Conservation (phyloP, 345 rosid genomes). For the Salix viminalis region DNA sequence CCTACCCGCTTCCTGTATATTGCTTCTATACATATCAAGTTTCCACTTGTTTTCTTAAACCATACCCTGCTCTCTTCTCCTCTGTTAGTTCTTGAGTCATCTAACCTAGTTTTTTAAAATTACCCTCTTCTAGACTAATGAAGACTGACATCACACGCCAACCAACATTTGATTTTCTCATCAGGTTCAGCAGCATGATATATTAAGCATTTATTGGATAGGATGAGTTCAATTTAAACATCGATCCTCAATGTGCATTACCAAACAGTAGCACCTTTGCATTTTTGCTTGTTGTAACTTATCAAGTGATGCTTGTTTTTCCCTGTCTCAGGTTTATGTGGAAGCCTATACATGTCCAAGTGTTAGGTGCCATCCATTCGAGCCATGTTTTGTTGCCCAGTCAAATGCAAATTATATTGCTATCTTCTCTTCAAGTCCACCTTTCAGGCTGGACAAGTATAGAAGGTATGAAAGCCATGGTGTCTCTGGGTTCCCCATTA, state of each 20-base stretch:
- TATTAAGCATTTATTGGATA: background rate
- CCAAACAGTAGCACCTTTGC: too few species aligned
- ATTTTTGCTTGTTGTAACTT: background rate
- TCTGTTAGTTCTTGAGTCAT: background rate
- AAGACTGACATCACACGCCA: background rate
- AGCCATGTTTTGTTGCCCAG: slow-evolving; percentile 64
- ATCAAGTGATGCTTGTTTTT: background rate
- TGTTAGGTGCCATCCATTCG: slow-evolving; percentile 60
- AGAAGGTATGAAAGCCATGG: slow-evolving; percentile 66
- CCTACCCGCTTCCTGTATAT: background rate
- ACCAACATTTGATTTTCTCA: background rate
- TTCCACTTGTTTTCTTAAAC: background rate
- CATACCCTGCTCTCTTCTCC: background rate
- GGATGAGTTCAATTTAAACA: background rate
- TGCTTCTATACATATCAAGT: background rate
- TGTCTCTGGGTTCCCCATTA: slow-evolving; percentile 77
- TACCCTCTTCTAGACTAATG: background rate
- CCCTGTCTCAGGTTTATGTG: slow-evolving; percentile 52
- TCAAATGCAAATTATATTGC: slow-evolving; percentile 90
- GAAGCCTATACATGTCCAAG: slow-evolving; percentile 87
- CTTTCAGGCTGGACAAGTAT: slow-evolving; percentile 80
- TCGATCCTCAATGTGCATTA: too few species aligned
- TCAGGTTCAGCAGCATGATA: background rate
- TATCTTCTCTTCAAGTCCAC: slow-evolving; percentile 65
- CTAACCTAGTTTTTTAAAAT: background rate